phyloP scores from a whole-genome alignment of 371 early-diverging fungal genomes.

The Amoeboaphelidium protococcarum region DNA sequence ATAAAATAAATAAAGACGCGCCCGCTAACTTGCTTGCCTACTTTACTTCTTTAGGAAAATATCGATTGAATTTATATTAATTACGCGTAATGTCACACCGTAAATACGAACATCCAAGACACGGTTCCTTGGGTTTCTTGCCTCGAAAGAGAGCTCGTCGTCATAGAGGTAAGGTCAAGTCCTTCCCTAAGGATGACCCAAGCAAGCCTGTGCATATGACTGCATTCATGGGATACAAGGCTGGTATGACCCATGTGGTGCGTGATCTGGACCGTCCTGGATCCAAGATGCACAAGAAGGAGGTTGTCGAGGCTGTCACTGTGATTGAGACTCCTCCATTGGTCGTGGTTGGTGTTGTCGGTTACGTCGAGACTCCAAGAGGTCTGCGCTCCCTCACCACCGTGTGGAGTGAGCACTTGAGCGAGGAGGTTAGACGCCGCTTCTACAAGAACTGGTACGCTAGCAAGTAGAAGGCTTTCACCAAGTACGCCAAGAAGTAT shows the following conservation, averaged over 20 bases:
- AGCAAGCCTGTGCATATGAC: slow-evolving; percentile 91
- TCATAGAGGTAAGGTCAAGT: slow-evolving; percentile 87
- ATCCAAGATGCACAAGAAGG: slow-evolving; percentile 98
- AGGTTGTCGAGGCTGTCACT: slow-evolving; percentile 98
- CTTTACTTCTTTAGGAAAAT: too few species aligned
- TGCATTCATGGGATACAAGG: slow-evolving; percentile 98
- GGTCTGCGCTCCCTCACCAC: slow-evolving; percentile 93
- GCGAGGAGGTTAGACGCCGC: slow-evolving; percentile 90
- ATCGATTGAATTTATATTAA: too few species aligned
- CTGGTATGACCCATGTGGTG: slow-evolving; percentile 99
- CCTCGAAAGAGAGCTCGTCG: slow-evolving; percentile 92
- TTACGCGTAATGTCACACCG: too few species aligned
- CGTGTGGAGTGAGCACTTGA: slow-evolving; percentile 97
- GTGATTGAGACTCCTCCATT: slow-evolving; percentile 96
- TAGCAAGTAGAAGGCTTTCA: slow-evolving; percentile 97
- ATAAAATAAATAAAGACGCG: too few species aligned
- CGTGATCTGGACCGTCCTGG: slow-evolving; percentile 94
- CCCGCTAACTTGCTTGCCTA: too few species aligned
- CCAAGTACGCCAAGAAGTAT: slow-evolving; percentile 94
- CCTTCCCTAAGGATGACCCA: slow-evolving; percentile 95
- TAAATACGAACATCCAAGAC: slow-evolving; percentile 66
- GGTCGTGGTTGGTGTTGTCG: slow-evolving; percentile 96
- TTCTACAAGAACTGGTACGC: slow-evolving; percentile 99
- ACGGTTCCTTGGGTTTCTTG: slow-evolving; percentile 96
- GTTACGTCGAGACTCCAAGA: slow-evolving; percentile 96